Evolutionary conservation across 768 basidiomycete species (phyloP), one percentile per base, ranked within the genome.

Genomic region (Agaricus blazei): DNA sequence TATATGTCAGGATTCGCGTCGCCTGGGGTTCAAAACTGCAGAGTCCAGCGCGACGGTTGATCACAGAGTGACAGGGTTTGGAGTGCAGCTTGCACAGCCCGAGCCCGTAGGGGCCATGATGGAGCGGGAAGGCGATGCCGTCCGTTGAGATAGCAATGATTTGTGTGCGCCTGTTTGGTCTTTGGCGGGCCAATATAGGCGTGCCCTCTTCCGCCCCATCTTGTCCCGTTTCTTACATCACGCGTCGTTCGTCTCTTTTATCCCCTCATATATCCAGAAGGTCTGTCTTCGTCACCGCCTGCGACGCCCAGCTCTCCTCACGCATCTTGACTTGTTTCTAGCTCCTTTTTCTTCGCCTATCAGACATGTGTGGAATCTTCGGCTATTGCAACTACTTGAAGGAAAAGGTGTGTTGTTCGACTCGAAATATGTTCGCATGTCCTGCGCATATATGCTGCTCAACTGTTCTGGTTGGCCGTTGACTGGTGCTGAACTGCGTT

Each of bases 301-400:
- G 0, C 14, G 29, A 50, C 31, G 26, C 26, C n/a, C 42, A 40
- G 43, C 55, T 44, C 40, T 49, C 38, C 51, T 51, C 42, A 53
- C 47, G 42, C 51, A 28, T 54, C 27, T 48, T 41, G 29, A 48
- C n/a, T 34, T 42, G 55, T 15, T 51, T 53, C 40, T 46, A 41
- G 27, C 37, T 48, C 42, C 42, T 51, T 28, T 43, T 52, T 37
- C 47, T 54, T 60, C 48, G 50, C 36, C 58, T 55, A 59, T 61
- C 11, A 34, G 34, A 34, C 55, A 93, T 92, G 91, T 94, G 91
- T 74, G 95, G 95, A 73, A 98, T 98, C 75, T 98, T 98, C 70
- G 90, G 81, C 54, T 98, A 97, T 75, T 93, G 92, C 79, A 95
- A 84, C 71, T 98, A 74, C 78, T 80, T 98, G 68, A 88, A 88